Evolutionary conservation across 805 yeast genomes (phyloP), one percentile per base, ranked within the genome.

Genomic region (Saccharomycopsis vini): DNA sequence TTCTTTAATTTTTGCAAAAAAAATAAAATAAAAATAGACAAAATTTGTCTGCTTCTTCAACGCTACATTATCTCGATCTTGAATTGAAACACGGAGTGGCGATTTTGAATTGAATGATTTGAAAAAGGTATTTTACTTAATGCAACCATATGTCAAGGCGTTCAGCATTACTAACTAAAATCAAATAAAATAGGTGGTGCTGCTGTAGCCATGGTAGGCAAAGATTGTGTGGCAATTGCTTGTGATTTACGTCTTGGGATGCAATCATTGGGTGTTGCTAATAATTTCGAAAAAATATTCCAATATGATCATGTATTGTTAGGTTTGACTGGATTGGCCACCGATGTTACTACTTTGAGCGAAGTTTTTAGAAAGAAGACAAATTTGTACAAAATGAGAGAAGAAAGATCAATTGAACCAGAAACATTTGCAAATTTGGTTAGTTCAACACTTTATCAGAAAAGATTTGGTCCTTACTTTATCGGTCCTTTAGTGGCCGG

Each of bases 401-500:
- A 92, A 62, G 97, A 89, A 61, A 76, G 97, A 55, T 68, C 75
- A 29, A 86, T 92, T 55, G 97, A 92, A 63, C 99, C 99, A 6
- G 80, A 81, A 55, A 82, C 92, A 1, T 83, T 92, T 63, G 95
- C 97, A 40, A 86, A 90, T 61, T 73, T 92, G 54, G 95, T 92
- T 12, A 83, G 95, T 21, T 75, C 95, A 15, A 78, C 96, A 20
- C 72, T 92, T 50, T 92, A 90, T 62, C 94, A 87, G 62, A 81
- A 76, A 59, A 75, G 99, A 66, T 82, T 83, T 60, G 97, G 97
- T 2, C 98, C 98, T 9, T 92, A 87, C 71, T 92, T 92, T 58
- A 86, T 88, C 24, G 95, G 97, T 1, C 98, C 99, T 5, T 75
- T 92, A 35, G 97, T 92, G 36, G 97, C 97, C 5, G 99, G 99